A percentile compares a stretch with the other conserved stretches of the same genome.
These are phyloP conservation scores for Xylariaceae sp. DNA, from an alignment of 2,329 filamentous ascomycete species.

Conservation along the genomic window DNA sequence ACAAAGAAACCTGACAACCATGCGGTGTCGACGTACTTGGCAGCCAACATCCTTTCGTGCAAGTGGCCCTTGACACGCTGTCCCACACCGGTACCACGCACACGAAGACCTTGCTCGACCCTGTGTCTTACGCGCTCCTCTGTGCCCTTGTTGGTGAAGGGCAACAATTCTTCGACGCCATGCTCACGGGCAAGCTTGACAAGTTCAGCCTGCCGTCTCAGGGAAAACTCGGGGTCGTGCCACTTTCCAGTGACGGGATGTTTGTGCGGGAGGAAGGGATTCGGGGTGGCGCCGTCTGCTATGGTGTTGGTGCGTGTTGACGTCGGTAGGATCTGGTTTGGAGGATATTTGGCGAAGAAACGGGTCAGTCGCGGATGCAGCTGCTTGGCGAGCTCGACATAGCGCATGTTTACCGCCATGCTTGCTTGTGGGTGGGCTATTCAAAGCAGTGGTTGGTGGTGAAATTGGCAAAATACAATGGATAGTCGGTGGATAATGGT, in stretches of 20 bases:
- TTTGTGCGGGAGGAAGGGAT: constrained; percentile 80
- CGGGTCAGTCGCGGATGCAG: constrained; percentile 76
- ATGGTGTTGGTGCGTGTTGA: constrained; percentile 33
- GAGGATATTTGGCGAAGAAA: constrained; percentile 90
- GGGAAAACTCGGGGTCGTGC: constrained; percentile 78
- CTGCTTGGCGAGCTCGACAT: constrained; percentile 62
- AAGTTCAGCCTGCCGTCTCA: constrained; percentile 85
- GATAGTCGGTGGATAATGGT: no score
- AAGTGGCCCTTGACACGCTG: constrained; percentile 93
- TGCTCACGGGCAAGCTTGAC: constrained; percentile 79
- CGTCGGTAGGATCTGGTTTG: constrained; percentile 56
- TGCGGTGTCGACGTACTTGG: constrained; percentile 51
- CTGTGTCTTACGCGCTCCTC: constrained; percentile 67
- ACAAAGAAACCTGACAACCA: not conserved
- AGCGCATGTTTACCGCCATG: constrained; percentile 29
- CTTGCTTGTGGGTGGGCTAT: no score
- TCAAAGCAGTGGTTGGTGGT: no score
- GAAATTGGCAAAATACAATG: no score
- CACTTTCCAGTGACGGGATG: constrained; percentile 77
- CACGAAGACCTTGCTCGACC: constrained; percentile 74
- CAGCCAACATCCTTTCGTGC: constrained; percentile 83
- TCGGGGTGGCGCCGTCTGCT: constrained; percentile 47
- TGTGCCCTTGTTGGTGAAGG: constrained; percentile 72
- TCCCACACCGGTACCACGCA: constrained; percentile 90
- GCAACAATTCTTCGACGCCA: constrained; percentile 78